These are phyloP conservation scores for Gigaspora rosea DNA, from an alignment of 192 early-diverging fungal species.

Conservation along the genomic window DNA sequence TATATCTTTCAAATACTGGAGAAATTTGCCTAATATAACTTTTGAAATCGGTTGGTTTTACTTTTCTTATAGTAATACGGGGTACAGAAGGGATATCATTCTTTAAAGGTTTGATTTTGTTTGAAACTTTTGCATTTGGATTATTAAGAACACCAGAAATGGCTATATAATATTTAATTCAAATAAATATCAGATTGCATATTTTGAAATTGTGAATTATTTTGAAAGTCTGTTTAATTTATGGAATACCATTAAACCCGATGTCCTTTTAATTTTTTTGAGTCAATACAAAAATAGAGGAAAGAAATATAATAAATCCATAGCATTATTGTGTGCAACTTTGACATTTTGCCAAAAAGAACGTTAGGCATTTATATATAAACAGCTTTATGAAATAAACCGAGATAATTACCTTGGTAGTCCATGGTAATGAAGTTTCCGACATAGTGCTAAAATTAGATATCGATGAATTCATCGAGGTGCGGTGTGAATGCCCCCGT, in stretches of 20 bases:
- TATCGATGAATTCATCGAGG: conserved; percentile 30
- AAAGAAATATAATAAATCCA: background rate
- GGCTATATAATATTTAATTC: conserved; percentile 32
- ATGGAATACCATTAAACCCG: conserved; percentile 71
- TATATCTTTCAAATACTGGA: conserved; percentile 81
- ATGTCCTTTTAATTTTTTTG: conserved; percentile 53
- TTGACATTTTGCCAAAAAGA: background rate
- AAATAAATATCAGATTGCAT: background rate
- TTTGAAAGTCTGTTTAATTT: background rate
- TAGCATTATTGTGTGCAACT: background rate
- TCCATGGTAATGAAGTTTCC: conserved; percentile 60
- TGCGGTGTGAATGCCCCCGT: background rate
- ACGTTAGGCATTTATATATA: background rate
- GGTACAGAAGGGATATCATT: conserved; percentile 58
- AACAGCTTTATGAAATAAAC: background rate
- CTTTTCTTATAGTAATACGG: conserved; percentile 63
- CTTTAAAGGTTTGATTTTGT: conserved; percentile 52
- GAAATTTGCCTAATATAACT: conserved; percentile 72
- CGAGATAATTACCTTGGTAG: conserved; percentile 41
- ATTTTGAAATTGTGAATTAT: conserved; percentile 4
- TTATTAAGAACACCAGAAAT: conserved; percentile 74
- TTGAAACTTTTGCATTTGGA: conserved; percentile 54
- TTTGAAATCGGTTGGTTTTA: conserved; percentile 82
- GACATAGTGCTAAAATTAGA: conserved; percentile 52
- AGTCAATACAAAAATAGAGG: background rate